Conservation (phyloP, 495 filamentous ascomycete species). For the Penicillium chermesinum region DNA sequence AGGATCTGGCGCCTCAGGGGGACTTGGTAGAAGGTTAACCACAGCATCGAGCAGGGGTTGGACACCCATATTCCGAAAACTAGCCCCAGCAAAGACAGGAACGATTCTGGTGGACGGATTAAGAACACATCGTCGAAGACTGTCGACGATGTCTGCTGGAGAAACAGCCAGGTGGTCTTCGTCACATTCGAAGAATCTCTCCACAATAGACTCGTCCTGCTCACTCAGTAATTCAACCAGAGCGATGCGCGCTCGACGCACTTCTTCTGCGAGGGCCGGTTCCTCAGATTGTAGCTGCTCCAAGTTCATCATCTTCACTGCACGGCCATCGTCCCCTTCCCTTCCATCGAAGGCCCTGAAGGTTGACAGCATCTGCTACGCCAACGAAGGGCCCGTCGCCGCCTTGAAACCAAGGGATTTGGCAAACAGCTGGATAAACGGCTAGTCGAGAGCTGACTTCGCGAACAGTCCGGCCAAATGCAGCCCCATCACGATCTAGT, state of each 20-base stretch:
- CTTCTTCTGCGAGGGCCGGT: constrained; percentile 57
- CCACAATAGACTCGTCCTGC: constrained; percentile 79
- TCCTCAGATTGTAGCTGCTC: constrained; percentile 49
- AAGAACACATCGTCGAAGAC: constrained; percentile 68
- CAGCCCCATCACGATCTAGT: constrained; percentile 88
- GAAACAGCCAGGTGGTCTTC: constrained; percentile 67
- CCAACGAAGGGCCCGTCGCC: constrained; percentile 71
- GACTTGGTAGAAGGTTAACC: constrained; percentile 79
- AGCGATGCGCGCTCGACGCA: constrained; percentile 67
- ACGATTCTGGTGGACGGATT: constrained; percentile 54
- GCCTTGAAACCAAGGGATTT: constrained; percentile 86
- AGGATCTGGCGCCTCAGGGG: constrained; percentile 69
- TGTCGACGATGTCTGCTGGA: constrained; percentile 57
- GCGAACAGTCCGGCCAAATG: constrained; percentile 79
- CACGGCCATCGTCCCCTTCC: constrained; percentile 65
- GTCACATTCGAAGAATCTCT: constrained; percentile 70
- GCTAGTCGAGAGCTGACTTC: constrained; percentile 75
- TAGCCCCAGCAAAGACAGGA: constrained; percentile 87
- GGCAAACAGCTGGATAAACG: constrained; percentile 85
- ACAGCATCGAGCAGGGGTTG: constrained; percentile 88
- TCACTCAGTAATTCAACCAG: constrained; percentile 82
- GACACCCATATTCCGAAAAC: constrained; percentile 90
- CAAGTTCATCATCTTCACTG: constrained; percentile 46
- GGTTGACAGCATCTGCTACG: constrained; percentile 72
- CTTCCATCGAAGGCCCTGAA: constrained; percentile 49